Percentiles rank a stretch among this genome's conserved stretches.
These are phyloP conservation scores for Ophiocordyceps camponoti-rufipedis DNA, from an alignment of 2,329 filamentous ascomycete species.

Conservation along the genomic window DNA sequence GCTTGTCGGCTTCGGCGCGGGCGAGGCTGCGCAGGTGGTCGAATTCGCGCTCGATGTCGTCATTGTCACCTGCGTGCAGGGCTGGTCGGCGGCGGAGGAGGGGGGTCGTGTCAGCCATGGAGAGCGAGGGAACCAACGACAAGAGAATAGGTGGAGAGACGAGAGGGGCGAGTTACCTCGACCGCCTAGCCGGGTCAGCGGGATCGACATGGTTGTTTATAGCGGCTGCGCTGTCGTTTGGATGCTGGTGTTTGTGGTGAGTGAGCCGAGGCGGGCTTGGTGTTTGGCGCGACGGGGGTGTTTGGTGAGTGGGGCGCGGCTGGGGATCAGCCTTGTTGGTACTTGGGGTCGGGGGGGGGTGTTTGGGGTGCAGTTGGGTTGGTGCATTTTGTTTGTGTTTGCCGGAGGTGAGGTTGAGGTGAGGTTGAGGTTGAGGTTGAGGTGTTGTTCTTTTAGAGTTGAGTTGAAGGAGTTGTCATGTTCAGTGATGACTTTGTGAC, in stretches of 20 bases:
- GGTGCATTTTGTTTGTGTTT: no score
- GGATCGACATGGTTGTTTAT: constrained; percentile 14
- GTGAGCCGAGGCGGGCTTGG: no score
- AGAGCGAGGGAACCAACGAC: neutral
- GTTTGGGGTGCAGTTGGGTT: no score
- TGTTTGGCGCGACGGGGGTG: no score
- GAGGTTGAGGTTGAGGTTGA: no score
- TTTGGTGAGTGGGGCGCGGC: no score
- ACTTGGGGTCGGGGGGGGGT: no score
- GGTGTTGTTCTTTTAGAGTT: no score
- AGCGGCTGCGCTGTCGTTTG: neutral
- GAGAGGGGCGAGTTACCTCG: constrained; percentile 12
- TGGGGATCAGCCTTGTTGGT: no score
- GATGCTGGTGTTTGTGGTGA: neutral
- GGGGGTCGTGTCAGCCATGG: neutral
- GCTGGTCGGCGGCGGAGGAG: constrained; percentile 24
- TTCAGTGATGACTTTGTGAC: no score
- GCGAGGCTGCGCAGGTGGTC: constrained; percentile 76
- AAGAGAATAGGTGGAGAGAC: constrained; percentile 3
- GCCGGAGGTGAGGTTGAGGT: no score
- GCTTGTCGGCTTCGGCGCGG: constrained; percentile 61
- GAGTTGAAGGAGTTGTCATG: no score
- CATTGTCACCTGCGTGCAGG: constrained; percentile 54
- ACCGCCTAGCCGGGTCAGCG: constrained; percentile 20
- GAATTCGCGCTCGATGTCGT: constrained; percentile 67